Base-by-base conservation (phyloP, 768 basidiomycete species). In the Phlebiopsis flavidoalba region DNA sequence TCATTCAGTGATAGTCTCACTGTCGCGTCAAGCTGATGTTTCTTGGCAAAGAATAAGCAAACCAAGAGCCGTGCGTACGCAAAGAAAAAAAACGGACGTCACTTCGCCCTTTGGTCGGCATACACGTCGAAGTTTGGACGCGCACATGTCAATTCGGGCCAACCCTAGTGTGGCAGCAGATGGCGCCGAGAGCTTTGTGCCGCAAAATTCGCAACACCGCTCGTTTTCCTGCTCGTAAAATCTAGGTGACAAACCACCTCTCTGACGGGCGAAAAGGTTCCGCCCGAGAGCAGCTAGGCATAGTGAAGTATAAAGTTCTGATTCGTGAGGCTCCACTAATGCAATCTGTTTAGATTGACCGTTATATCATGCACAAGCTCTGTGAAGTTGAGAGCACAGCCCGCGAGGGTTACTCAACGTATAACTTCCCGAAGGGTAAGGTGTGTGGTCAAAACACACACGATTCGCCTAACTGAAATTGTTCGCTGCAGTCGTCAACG, bases 31-130 rank as follows among this genome's bases (percentile, higher is more conserved):
- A n/a, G n/a, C n/a, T n/a, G n/a, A n/a, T n/a, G n/a, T n/a, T n/a
- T n/a, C n/a, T n/a, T n/a, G n/a, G 33, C 40, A 10, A 65, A 92
- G 88, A 75, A 89, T 67, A 77, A 79, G 69, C 88, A 84, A 67
- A 86, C n/a, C n/a, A 81, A 62, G 77, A 89, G 52, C 89, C 93
- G n/a, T 0, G 87, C 83, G 0, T 91, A 93, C 71, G 95, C n/a
- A n/a, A n/a, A n/a, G n/a, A n/a, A n/a, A n/a, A n/a, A n/a, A 96
- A 1, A 80, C 91, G 8, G 95, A 98, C 67, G 82, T 89, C 1
- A n/a, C 80, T 98, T 35, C 83, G 96, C 7, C n/a, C 76, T 96
- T 7, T 99, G 96, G 96, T 90, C 83, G 10, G 95, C 94, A n/a
- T 2, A 89, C 91, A n/a, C 0, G 88, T 92, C 22, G 94, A 97